Percentiles rank a stretch among this genome's conserved stretches.
Evolutionary conservation across 140 eudicot species (phyloP).

Genomic region (Cichorium intybus): DNA sequence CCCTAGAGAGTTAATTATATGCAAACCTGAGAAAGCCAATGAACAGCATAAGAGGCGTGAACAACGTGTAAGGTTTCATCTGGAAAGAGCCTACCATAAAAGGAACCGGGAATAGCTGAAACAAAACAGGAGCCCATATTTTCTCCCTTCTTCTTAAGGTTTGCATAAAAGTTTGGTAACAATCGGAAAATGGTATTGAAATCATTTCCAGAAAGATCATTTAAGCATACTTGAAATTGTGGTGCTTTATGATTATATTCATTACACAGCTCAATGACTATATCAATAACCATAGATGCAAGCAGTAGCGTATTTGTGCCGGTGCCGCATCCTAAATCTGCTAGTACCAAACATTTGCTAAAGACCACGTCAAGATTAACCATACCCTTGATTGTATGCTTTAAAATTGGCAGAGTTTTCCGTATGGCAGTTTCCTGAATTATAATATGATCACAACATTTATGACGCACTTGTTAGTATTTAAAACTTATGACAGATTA

Average conservation of each 20-base stretch:
- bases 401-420: conserved; percentile 7
- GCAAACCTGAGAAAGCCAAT: conserved; percentile 22
- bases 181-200: no score
- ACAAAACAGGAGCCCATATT: not conserved
- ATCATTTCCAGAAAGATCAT: no score
- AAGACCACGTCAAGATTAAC: conserved; percentile 1
- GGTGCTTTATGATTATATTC: no score
- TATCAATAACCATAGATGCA: conserved; percentile 13
- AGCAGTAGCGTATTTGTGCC: conserved; percentile 34
- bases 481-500: no score
- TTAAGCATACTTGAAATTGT: no score
- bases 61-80: conserved; percentile 19
- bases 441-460: no score
- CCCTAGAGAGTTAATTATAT: not conserved
- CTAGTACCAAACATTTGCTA: not conserved
- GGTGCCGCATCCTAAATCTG: conserved; percentile 41
- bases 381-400: conserved; percentile 23
- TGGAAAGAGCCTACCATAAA: conserved; percentile 28
- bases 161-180: conserved; percentile 10
- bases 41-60: conserved; percentile 15
- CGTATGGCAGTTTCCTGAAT: no score
- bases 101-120: conserved; percentile 21
- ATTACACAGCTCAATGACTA: not conserved
- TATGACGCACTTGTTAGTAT: no score
- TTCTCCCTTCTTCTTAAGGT: not conserved